Percentiles rank a stretch among this genome's conserved stretches.
phyloP scores from a whole-genome alignment of 768 basidiomycete genomes.

The Tubosaeta sp. region DNA sequence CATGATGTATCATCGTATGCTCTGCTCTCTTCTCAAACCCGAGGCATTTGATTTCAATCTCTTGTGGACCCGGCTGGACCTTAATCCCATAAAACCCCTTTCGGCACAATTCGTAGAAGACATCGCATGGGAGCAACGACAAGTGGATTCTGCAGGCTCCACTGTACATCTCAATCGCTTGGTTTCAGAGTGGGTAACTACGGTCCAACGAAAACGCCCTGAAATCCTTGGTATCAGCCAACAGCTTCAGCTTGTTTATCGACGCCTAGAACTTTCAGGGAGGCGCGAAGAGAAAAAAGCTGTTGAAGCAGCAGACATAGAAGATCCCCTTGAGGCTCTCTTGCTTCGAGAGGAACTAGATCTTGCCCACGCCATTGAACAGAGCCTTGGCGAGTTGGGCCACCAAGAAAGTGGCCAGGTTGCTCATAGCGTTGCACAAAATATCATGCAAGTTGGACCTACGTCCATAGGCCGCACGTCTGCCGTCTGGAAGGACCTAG shows the following conservation, averaged over 20 bases:
- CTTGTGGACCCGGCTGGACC: constrained; percentile 47
- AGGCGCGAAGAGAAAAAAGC: constrained; percentile 2
- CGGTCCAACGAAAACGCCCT: constrained; percentile 18
- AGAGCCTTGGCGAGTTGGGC: constrained; percentile 36
- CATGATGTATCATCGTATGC: constrained; percentile 71
- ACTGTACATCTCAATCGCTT: constrained; percentile 31
- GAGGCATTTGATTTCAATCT: constrained; percentile 44
- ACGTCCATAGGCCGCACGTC: constrained; percentile 3
- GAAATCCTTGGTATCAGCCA: constrained; percentile 30
- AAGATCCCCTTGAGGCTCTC: constrained; percentile 14
- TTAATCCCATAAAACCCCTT: constrained; percentile 43
- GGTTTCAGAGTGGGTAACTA: constrained; percentile 30
- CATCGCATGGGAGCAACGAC: constrained; percentile 16
- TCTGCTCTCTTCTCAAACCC: constrained; percentile 47
- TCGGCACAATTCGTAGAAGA: constrained; percentile 46
- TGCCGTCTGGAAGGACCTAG: constrained; percentile 8
- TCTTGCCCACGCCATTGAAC: constrained; percentile 43
- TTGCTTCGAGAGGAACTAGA: constrained; percentile 37
- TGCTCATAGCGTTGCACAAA: constrained; percentile 5
- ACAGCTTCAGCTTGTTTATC: constrained; percentile 40
- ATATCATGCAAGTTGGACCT: constrained; percentile 3
- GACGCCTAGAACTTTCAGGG: constrained; percentile 16
- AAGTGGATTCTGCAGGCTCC: constrained; percentile 14
- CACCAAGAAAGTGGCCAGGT: constrained; percentile 5
- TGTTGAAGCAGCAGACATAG: constrained; percentile 1